Percentiles rank a stretch among this genome's conserved stretches.
phyloP scores from a whole-genome alignment of 2,329 filamentous ascomycete species.

The Nothophaeocryptopus gaeumannii region DNA sequence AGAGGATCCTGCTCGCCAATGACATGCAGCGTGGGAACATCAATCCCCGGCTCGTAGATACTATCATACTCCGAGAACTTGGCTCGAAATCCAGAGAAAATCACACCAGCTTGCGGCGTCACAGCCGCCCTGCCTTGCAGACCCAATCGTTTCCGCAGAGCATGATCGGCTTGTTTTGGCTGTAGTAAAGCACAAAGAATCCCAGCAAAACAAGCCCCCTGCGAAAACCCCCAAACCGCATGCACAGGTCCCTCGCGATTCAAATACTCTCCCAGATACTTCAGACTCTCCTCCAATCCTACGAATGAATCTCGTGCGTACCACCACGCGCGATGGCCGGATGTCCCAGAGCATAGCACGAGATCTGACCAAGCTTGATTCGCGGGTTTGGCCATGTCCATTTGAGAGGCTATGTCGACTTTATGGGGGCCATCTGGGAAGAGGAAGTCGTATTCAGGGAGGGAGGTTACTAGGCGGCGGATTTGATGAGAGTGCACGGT shows the following conservation, averaged over 20 bases:
- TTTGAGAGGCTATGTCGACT: conserved; percentile 14
- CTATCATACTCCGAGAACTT: conserved; percentile 21
- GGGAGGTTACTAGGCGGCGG: conserved; percentile 17
- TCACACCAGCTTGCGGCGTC: conserved; percentile 16
- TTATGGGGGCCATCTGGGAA: conserved; percentile 22
- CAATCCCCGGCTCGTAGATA: conserved; percentile 21
- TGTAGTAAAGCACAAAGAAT: conserved; percentile 22
- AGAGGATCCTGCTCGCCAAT: conserved; percentile 21
- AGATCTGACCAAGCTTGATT: conserved; percentile 23
- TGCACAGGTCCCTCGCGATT: conserved; percentile 14
- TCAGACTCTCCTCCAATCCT: conserved; percentile 20
- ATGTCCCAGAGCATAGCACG: conserved; percentile 9
- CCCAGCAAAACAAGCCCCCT: conserved; percentile 23
- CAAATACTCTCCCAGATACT: conserved; percentile 15
- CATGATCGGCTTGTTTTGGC: conserved; percentile 5
- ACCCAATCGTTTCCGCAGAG: conserved; percentile 13
- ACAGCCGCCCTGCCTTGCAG: neutral
- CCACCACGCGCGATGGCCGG: conserved; percentile 25
- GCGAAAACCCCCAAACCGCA: conserved; percentile 22
- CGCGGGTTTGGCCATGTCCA: conserved; percentile 16
- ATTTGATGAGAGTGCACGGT: conserved; percentile 22
- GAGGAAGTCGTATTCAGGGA: conserved; percentile 23
- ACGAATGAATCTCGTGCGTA: conserved; percentile 21
- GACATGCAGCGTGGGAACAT: conserved; percentile 22
- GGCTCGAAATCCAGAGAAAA: conserved; percentile 23